Base-by-base conservation (phyloP, 164 flowering plant species). In the Stephania japonica region DNA sequence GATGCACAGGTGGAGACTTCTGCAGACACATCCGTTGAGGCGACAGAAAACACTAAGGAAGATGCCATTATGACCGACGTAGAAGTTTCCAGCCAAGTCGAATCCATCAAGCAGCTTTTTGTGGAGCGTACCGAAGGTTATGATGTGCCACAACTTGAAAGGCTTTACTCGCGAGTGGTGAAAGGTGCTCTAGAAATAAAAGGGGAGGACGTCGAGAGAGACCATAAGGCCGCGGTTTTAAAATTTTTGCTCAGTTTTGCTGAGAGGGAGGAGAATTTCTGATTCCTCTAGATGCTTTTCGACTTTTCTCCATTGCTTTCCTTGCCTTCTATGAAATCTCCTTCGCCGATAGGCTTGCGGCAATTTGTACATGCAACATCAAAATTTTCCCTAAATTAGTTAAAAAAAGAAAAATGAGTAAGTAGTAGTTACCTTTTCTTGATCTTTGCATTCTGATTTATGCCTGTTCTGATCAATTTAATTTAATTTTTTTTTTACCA, bases 71-170 rank as follows among this genome's bases (percentile, higher is more conserved):
- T 89, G 88, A 70, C 73, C 9, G 91, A 90, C 76, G 84, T 21
- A 47, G 91, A 90, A 25, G 61, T 81, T 66, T 68, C 78, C n/a
- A 43, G 73, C 56, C 83, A 84, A 76, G 80, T 86, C 23, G 93
- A 91, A 65, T 71, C 84, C 14, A 43, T 90, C 61, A 93, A 89
- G 86, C 83, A 76, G 74, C 83, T 72, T 7, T 78, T 93, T 65
- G 70, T 91, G 73, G 90, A 85, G 72, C 80, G 79, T 9, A 86
- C 89, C 0, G 83, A 83, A 72, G 87, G 77, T 25, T 93, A 87
- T 68, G 85, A 82, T 43, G 85, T 96, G 67, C 98, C 99, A 7
- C 92, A 90, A 83, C 91, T 96, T 44, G 99, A 96, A 80, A 89
- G 93, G 81, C 87, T 96, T 6, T 92, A 96, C 81, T 79, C 92